Evolutionary conservation across 768 basidiomycete genomes (phyloP), one percentile per base, ranked within the genome.

Genomic region (Boletus reticulatus): DNA sequence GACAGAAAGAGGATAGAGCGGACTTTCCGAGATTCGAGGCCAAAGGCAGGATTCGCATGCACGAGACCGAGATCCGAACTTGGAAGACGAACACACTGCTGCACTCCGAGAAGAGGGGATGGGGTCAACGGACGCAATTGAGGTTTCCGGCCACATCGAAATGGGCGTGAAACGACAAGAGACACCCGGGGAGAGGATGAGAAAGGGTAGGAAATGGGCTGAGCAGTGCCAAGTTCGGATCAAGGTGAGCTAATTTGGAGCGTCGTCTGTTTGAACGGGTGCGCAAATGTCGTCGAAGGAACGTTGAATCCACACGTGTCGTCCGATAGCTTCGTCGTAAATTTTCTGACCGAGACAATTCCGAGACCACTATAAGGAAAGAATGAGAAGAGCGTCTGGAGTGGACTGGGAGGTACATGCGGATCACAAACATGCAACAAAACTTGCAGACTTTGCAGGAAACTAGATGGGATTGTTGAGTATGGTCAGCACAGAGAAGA

Each of bases 261-360:
- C 20, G 53, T 46, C 37, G 57, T 59, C 43, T 47, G 50, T 47
- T 62, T 58, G 61, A 56, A 50, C 22, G 42, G 8, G 27, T 62
- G 50, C 13, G 49, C 29, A 46, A 42, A 31, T 45, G 46, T 62
- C 49, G 56, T 52, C 43, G 16, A 63, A 43, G 57, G 52, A 55
- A 24, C n/a, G n/a, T 52, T 22, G 57, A 58, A 14, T 46, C 61
- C 61, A 49, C 51, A 14, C 43, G 37, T 41, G 19, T 55, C 47
- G 5, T 47, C 48, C 36, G 32, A 34, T 48, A 41, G 44, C 31
- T 37, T 32, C 12, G 57, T 59, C 38, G 50, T 45, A 13, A 41
- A 45, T 27, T 62, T 63, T 63, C 50, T 43, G 27, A 45, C 32
- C 14, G 43, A 63, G 48, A 62, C 42, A n/a, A 53, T 58, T 47